A percentile compares a stretch with the other conserved stretches of the same genome.
These are phyloP conservation scores for Yarrowia yakushimensis DNA, from an alignment of 805 yeast genomes.

Conservation along the genomic window DNA sequence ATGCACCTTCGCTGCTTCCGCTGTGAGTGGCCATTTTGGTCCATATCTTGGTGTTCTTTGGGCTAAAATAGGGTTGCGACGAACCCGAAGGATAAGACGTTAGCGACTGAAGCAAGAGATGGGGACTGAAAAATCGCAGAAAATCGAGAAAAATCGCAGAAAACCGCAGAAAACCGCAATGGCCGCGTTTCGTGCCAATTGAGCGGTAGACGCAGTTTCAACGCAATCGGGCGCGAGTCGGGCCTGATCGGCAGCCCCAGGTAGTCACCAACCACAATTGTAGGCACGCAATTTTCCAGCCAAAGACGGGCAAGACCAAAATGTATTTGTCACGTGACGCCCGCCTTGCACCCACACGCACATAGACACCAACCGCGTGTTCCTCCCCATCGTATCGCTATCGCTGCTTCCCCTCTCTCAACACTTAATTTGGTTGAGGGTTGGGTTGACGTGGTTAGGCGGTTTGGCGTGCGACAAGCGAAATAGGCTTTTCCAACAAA, in stretches of 20 bases:
- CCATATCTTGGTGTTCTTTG: background rate
- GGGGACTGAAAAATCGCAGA: background rate
- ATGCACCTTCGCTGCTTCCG: background rate
- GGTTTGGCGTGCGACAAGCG: background rate
- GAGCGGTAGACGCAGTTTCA: background rate
- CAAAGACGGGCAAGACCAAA: too few species aligned
- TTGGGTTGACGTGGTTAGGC: background rate
- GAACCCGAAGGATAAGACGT: slow-evolving; percentile 14
- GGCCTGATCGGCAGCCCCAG: background rate
- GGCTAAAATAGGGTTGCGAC: background rate
- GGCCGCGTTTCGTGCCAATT: background rate
- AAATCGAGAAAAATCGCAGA: background rate
- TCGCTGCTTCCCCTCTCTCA: background rate
- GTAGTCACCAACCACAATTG: background rate
- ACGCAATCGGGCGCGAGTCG: background rate
- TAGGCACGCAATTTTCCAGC: too few species aligned
- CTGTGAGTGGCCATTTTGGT: background rate
- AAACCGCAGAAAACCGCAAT: background rate
- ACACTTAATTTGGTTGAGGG: slow-evolving; percentile 1
- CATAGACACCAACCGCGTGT: too few species aligned
- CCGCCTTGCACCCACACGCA: too few species aligned
- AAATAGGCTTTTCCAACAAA: slow-evolving; percentile 17
- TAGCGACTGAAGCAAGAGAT: background rate
- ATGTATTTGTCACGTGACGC: too few species aligned
- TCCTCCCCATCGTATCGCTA: background rate